phyloP scores from a whole-genome alignment of 768 basidiomycete species.

The Mycena vitilis region DNA sequence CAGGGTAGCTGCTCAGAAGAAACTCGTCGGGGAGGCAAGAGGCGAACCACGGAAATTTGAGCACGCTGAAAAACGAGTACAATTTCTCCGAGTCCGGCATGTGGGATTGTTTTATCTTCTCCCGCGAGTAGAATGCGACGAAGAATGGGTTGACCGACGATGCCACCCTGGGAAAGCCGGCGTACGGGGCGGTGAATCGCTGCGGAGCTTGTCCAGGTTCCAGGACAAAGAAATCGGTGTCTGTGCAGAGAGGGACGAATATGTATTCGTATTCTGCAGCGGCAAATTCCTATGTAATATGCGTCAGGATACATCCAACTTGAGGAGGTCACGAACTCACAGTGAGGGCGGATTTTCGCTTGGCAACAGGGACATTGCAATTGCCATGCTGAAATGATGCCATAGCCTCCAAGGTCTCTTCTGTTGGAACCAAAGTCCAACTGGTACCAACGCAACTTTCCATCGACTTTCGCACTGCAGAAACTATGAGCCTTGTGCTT shows the following conservation, averaged over 20 bases:
- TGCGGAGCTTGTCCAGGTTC: neutral
- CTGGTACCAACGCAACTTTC: neutral
- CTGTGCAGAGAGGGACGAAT: constrained; percentile 7
- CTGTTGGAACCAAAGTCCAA: constrained; percentile 17
- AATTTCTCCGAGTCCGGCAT: neutral
- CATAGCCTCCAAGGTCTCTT: constrained; percentile 16
- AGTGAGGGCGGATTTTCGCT: constrained; percentile 10
- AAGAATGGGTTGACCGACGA: constrained; percentile 18
- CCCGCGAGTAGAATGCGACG: constrained; percentile 5
- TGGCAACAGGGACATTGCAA: neutral
- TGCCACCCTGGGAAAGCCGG: constrained; percentile 6
- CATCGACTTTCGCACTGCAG: constrained; percentile 14
- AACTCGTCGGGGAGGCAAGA: neutral
- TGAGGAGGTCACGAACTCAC: too few species aligned
- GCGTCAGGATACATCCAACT: neutral
- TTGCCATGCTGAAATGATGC: neutral
- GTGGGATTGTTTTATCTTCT: neutral
- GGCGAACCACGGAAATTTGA: neutral
- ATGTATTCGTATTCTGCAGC: constrained; percentile 12
- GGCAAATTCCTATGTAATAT: constrained; percentile 1
- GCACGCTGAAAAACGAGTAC: neutral
- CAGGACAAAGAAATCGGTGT: constrained; percentile 1
- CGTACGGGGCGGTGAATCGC: constrained; percentile 8
- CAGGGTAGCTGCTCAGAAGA: constrained; percentile 5
- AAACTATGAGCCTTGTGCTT: neutral